phyloP scores from a whole-genome alignment of 2,329 filamentous ascomycete species.

The Cadophora malorum region DNA sequence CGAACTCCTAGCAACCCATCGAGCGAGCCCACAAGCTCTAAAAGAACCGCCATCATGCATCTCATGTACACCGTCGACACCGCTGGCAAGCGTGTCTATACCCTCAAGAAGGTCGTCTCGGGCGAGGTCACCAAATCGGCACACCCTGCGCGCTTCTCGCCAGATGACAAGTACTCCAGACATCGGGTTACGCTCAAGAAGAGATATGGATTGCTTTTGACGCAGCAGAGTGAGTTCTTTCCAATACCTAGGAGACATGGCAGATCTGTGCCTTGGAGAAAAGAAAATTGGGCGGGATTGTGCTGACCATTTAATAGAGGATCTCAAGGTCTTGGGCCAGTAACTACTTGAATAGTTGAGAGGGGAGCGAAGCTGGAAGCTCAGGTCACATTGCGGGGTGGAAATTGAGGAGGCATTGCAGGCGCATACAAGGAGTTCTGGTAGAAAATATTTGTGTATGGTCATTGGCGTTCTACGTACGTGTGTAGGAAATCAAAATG shows the following conservation, averaged over 20 bases:
- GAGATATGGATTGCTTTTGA: slow-evolving; percentile 86
- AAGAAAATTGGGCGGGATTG: not conserved
- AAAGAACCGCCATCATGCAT: slow-evolving; percentile 59
- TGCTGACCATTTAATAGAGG: slow-evolving; percentile 45
- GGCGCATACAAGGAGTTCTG: slow-evolving; percentile 38
- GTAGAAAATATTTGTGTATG: slow-evolving; percentile 24
- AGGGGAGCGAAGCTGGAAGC: not conserved
- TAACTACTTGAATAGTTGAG: slow-evolving; percentile 33
- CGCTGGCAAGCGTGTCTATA: slow-evolving; percentile 89
- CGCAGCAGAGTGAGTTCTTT: slow-evolving; percentile 67
- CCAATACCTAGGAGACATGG: not conserved
- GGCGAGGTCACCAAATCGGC: slow-evolving; percentile 93
- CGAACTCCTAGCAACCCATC: not conserved
- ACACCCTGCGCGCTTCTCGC: slow-evolving; percentile 94
- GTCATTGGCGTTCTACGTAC: slow-evolving; percentile 23
- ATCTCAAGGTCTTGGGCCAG: slow-evolving; percentile 52
- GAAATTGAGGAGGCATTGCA: slow-evolving; percentile 24
- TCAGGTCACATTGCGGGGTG: not conserved
- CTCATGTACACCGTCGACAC: slow-evolving; percentile 86
- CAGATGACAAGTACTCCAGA: slow-evolving; percentile 98
- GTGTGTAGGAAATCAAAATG: slow-evolving; percentile 31
- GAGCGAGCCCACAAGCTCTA: not conserved
- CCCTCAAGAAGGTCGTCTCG: slow-evolving; percentile 85
- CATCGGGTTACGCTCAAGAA: slow-evolving; percentile 96
- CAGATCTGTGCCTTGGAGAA: not conserved